phyloP scores from a whole-genome alignment of 2,329 filamentous ascomycete species.

The Ophiocordyceps camponoti-rufipedis region DNA sequence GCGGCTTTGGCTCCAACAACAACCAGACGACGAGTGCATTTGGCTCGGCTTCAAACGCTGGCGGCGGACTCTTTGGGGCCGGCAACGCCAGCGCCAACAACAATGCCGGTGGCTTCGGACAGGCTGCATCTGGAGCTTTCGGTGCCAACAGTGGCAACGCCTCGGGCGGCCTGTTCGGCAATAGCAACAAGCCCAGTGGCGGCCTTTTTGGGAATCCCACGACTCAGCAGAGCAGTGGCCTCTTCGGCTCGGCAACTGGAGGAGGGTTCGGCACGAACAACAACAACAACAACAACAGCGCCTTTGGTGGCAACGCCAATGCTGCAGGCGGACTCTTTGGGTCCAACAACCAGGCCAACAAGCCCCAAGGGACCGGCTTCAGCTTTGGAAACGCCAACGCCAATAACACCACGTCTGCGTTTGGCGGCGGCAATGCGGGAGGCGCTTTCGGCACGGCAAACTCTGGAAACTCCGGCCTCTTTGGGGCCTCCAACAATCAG shows the following conservation, averaged over 20 bases:
- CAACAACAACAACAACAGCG: conserved; percentile 8
- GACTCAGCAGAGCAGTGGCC: conserved; percentile 5
- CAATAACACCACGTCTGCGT: conserved; percentile 7
- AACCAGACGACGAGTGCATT: conserved; percentile 23
- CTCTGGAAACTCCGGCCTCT: conserved; percentile 16
- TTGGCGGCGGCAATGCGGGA: conserved; percentile 7
- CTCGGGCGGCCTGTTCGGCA: conserved; percentile 20
- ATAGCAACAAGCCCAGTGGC: conserved; percentile 9
- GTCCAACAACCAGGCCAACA: conserved; percentile 15
- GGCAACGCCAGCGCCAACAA: conserved; percentile 12
- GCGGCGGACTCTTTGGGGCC: conserved; percentile 18
- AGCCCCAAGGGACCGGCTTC: conserved; percentile 17
- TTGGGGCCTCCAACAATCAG: conserved; percentile 18
- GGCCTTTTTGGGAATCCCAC: conserved; percentile 8
- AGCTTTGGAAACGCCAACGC: conserved; percentile 23
- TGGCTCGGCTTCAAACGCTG: conserved; percentile 15
- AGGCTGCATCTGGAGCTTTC: conserved; percentile 18
- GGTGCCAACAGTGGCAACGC: conserved; percentile 14
- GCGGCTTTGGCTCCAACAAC: conserved; percentile 27
- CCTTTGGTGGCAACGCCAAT: conserved; percentile 15
- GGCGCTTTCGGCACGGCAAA: conserved; percentile 18
- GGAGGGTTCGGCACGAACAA: conserved; percentile 19
- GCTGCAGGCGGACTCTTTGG: conserved; percentile 24
- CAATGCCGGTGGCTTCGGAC: conserved; percentile 6
- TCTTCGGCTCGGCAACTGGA: conserved; percentile 12